A percentile compares a stretch with the other conserved stretches of the same genome.
Conservation (phyloP, 768 basidiomycete species). For the Galerina sulciceps region DNA sequence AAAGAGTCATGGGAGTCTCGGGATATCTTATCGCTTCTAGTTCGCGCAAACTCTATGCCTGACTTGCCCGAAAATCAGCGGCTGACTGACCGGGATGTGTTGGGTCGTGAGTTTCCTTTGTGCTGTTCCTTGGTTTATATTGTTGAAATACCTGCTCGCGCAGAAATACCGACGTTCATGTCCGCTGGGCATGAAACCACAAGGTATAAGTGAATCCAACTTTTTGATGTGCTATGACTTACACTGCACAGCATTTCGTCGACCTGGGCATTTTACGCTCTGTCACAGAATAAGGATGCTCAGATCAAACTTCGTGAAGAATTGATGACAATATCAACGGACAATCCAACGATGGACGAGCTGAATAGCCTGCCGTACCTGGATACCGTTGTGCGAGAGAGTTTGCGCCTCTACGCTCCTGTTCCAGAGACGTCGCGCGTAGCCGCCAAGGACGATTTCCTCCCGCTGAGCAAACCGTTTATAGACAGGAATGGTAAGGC, state of each 20-base stretch:
- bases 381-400: slow-evolving; percentile 64
- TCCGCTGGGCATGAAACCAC: slow-evolving; percentile 60
- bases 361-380: slow-evolving; percentile 69
- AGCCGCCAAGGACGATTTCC: slow-evolving; percentile 52
- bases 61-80: slow-evolving; percentile 55
- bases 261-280: slow-evolving; percentile 63
- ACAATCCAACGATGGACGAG: slow-evolving; percentile 70
- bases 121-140: not conserved
- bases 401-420: slow-evolving; percentile 57
- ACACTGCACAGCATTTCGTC: slow-evolving; percentile 38
- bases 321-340: slow-evolving; percentile 49
- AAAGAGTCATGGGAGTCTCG: slow-evolving; percentile 34
- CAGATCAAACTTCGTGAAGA: slow-evolving; percentile 66
- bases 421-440: slow-evolving; percentile 46
- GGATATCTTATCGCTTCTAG: slow-evolving; percentile 60
- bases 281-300: slow-evolving; percentile 48
- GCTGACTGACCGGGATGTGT: slow-evolving; percentile 62
- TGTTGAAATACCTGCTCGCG: not conserved
- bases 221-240: not conserved
- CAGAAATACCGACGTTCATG: slow-evolving; percentile 60
- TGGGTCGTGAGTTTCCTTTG: slow-evolving; percentile 41
- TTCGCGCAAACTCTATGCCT: slow-evolving; percentile 62
- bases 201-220: slow-evolving; percentile 29
- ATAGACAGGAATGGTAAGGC: slow-evolving; percentile 45
- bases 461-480: slow-evolving; percentile 53